Conservation (phyloP, 2,329 filamentous ascomycete species). For the Fusarium continuum region DNA sequence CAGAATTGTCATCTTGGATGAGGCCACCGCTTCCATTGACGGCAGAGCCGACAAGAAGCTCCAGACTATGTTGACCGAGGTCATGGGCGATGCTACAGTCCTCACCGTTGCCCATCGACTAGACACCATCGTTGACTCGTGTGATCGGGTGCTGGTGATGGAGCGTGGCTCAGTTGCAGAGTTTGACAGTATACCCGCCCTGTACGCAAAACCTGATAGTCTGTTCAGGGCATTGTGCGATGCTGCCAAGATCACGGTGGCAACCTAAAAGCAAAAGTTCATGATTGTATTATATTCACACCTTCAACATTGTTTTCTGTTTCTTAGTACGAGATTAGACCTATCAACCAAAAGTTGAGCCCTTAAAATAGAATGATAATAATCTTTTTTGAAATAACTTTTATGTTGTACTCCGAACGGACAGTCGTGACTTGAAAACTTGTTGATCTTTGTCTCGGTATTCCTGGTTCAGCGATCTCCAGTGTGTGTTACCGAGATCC, state of each 20-base stretch:
- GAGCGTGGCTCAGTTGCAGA: conserved; percentile 28
- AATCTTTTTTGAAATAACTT: no score
- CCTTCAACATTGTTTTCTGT: no score
- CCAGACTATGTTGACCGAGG: conserved; percentile 18
- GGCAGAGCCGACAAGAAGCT: conserved; percentile 21
- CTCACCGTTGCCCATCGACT: conserved; percentile 35
- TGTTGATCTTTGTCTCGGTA: no score
- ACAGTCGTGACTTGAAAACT: no score
- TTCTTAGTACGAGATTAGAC: no score
- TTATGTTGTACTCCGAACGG: no score
- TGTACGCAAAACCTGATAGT: conserved; percentile 1
- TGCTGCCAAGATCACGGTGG: conserved; percentile 19
- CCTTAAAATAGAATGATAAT: no score
- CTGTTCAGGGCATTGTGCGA: conserved; percentile 23
- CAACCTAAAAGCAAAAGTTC: no score
- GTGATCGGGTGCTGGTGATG: conserved; percentile 32
- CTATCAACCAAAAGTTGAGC: no score
- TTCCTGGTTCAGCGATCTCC: no score
- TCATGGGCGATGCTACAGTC: conserved; percentile 25
- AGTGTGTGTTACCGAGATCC: no score
- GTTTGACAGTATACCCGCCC: conserved; percentile 12
- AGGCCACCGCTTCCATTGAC: conserved; percentile 21
- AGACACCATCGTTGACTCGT: conserved; percentile 35
- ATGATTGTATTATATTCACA: no score
- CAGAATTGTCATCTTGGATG: conserved; percentile 19